These are phyloP conservation scores for Trichoderma erinaceum DNA, from an alignment of 495 filamentous ascomycete genomes.

Conservation along the genomic window DNA sequence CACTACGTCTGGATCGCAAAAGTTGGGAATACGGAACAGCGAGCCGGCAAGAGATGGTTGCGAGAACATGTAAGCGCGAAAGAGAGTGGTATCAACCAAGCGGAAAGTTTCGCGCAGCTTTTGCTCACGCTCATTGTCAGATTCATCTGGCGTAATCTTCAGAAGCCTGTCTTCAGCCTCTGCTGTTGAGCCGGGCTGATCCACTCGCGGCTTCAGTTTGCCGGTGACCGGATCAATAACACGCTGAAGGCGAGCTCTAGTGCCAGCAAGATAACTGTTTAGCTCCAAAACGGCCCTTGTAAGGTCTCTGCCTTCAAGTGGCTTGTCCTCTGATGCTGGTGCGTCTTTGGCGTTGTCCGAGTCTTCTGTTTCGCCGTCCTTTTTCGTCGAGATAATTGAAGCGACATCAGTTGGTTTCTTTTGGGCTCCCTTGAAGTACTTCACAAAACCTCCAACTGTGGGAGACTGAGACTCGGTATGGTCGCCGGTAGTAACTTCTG, in stretches of 20 bases:
- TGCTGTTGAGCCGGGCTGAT: conserved; percentile 47
- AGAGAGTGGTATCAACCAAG: conserved; percentile 87
- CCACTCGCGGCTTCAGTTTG: conserved; percentile 55
- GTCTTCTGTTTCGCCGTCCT: conserved; percentile 41
- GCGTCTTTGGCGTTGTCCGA: conserved; percentile 34
- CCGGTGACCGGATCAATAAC: conserved; percentile 72
- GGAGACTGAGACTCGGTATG: neutral
- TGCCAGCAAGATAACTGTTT: conserved; percentile 77
- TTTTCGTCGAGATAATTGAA: conserved; percentile 59
- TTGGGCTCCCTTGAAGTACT: conserved; percentile 44
- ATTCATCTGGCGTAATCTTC: conserved; percentile 40
- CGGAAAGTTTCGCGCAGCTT: conserved; percentile 68
- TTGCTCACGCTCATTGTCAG: conserved; percentile 58
- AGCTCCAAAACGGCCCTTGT: conserved; percentile 73
- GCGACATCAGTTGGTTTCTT: conserved; percentile 55
- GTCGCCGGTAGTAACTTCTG: neutral
- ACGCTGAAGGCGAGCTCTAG: conserved; percentile 71
- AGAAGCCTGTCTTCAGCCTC: conserved; percentile 46
- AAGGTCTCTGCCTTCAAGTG: conserved; percentile 73
- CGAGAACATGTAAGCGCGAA: conserved; percentile 87
- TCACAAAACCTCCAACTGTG: conserved; percentile 19
- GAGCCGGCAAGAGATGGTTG: conserved; percentile 78
- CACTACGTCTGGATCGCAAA: conserved; percentile 92
- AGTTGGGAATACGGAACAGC: conserved; percentile 93
- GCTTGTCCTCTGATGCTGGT: conserved; percentile 33